A percentile compares a stretch with the other conserved stretches of the same genome.
Conservation (phyloP, 495 filamentous ascomycete genomes). For the Daldinia decipiens region DNA sequence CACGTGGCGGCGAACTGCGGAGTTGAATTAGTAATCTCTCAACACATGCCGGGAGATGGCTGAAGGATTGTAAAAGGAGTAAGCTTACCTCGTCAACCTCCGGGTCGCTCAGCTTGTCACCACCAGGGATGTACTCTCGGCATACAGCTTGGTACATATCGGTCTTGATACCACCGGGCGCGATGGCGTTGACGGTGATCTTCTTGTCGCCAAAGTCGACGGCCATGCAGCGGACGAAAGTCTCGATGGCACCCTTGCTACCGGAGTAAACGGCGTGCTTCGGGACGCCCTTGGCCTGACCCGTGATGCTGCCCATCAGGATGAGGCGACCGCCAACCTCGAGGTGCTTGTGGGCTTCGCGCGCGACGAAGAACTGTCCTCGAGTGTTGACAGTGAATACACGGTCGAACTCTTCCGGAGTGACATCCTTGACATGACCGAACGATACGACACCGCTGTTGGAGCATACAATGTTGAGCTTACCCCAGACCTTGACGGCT, state of each 20-base stretch:
- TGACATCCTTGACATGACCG: constrained; percentile 73
- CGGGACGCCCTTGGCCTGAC: constrained; percentile 66
- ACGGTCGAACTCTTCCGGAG: constrained; percentile 77
- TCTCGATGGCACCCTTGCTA: constrained; percentile 80
- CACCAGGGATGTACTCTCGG: constrained; percentile 71
- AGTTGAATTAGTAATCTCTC: constrained; percentile 21
- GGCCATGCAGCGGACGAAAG: constrained; percentile 79
- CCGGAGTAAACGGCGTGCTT: constrained; percentile 81
- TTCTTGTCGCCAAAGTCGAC: constrained; percentile 75
- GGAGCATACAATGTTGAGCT: constrained; percentile 78
- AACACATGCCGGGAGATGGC: background rate
- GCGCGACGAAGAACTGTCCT: constrained; percentile 86
- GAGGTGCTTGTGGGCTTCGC: constrained; percentile 76
- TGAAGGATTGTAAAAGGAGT: background rate
- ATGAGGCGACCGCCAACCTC: constrained; percentile 74
- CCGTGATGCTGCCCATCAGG: constrained; percentile 66
- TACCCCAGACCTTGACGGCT: constrained; percentile 72
- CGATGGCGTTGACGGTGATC: constrained; percentile 81
- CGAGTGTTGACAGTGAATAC: constrained; percentile 81
- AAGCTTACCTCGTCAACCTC: constrained; percentile 47
- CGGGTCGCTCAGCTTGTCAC: constrained; percentile 57
- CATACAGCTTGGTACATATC: constrained; percentile 76
- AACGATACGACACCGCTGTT: constrained; percentile 74
- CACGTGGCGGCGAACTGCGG: constrained; percentile 61
- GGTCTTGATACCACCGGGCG: constrained; percentile 80